Evolutionary conservation across 2,329 filamentous ascomycete genomes (phyloP).

Genomic region (Fusarium penzigii): DNA sequence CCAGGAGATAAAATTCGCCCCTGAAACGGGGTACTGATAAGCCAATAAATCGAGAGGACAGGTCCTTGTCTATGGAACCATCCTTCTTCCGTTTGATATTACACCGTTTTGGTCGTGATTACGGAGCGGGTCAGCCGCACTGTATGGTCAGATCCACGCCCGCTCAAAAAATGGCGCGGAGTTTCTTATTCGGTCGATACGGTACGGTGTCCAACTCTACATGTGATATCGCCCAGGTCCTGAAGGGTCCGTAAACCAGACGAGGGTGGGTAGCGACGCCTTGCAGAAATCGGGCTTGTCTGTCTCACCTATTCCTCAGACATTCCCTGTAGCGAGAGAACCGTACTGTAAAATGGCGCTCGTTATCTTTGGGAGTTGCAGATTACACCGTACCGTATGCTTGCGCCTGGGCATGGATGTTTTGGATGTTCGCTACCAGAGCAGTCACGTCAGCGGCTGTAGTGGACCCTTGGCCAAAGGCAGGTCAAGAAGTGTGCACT

Average conservation of each 20-base stretch:
- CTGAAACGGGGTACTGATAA: slow-evolving; percentile 17
- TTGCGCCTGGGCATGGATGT: not conserved
- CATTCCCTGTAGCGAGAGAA: not conserved
- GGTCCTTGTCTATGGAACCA: no score
- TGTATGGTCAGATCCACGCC: not conserved
- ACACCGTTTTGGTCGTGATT: not conserved
- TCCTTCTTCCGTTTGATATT: not conserved
- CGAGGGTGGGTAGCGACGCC: not conserved
- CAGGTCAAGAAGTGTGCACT: not conserved
- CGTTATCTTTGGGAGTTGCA: not conserved
- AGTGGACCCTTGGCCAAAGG: not conserved
- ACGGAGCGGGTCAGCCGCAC: not conserved
- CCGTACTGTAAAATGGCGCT: not conserved
- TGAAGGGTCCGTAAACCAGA: not conserved
- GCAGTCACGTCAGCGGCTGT: not conserved
- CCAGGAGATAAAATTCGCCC: slow-evolving; percentile 7
- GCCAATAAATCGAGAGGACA: not conserved
- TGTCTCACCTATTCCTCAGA: not conserved
- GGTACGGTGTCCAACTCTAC: not conserved
- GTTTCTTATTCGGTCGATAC: not conserved
- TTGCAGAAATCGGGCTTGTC: not conserved
- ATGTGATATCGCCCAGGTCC: not conserved
- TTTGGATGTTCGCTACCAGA: not conserved
- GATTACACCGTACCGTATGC: not conserved
- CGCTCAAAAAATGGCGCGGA: not conserved